Base-by-base conservation (phyloP, 2,329 filamentous ascomycete species). In the Colletotrichum brevisporum region DNA sequence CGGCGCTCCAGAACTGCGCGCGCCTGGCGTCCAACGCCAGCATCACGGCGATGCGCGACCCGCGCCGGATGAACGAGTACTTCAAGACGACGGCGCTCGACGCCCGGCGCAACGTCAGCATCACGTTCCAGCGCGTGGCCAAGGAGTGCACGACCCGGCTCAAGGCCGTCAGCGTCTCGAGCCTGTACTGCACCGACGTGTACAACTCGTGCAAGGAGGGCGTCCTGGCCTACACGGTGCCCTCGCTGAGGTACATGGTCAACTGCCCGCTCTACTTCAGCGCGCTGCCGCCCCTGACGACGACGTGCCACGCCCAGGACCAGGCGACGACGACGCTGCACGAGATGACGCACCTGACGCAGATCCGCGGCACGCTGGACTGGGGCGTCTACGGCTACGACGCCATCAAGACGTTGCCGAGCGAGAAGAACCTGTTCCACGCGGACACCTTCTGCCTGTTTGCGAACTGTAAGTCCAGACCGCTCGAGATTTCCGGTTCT, bases 261-360 rank as follows among this genome's bases (percentile, higher is more conserved):
- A 90, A 91, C 80, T 92, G 90, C 79, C 81, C 84, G 13, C 76
- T 88, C 16, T 90, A 86, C 79, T 92, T 90, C 81, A 85, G 75
- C 52, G 80, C 77, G 13, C 82, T 92, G 6, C 82, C 87, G 0
- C 80, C 82, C 2, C 68, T 88, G 24, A 80, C 85, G 6, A 73
- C 71, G 4, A 78, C 75, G 1, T 93, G 91, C 81, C 89, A 92
- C 75, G 84, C 74, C 2, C 70, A 71, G 55, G 70, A 71, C 41
- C 88, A 91, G 80, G 87, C 87, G 3, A 90, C 86, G 13, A 92
- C 90, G 13, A 85, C 85, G 27, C 78, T 93, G 13, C 91, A 93
- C 74, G 91, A 93, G 83, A 82, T 85, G 74, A 91, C 90, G 6
- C 91, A 92, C 75, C 72, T 86, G 83, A 85, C 18, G 80, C 84